phyloP scores from a whole-genome alignment of 192 early-diverging fungal species.

The Rhizoclosmatium sp. region DNA sequence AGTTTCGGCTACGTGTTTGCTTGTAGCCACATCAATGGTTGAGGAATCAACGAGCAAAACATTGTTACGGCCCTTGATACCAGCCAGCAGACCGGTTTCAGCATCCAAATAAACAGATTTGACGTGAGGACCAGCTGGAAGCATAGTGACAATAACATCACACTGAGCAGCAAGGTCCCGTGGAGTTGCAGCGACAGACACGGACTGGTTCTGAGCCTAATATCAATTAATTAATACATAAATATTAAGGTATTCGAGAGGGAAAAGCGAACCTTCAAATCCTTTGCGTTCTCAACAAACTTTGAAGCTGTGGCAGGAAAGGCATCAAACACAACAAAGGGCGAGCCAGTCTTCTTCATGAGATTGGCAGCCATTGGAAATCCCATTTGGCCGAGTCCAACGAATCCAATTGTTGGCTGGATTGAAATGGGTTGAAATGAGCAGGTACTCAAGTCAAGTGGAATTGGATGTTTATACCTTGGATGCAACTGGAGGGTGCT shows the following conservation, averaged over 20 bases:
- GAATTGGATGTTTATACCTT: too few relatives aligned
- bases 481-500: too few relatives aligned
- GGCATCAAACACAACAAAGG: slow-evolving; percentile 79
- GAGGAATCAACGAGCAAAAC: slow-evolving; percentile 83
- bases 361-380: slow-evolving; percentile 93
- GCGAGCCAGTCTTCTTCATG: slow-evolving; percentile 53
- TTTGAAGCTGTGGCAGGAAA: slow-evolving; percentile 60
- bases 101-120: slow-evolving; percentile 80
- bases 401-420: slow-evolving; percentile 72
- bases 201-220: slow-evolving; percentile 40
- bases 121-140: slow-evolving; percentile 87
- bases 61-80: slow-evolving; percentile 15
- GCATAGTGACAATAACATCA: slow-evolving; percentile 87
- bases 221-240: not conserved
- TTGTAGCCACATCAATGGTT: slow-evolving; percentile 88
- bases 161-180: slow-evolving; percentile 72
- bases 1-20: slow-evolving; percentile 71
- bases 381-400: slow-evolving; percentile 89
- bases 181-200: slow-evolving; percentile 67
- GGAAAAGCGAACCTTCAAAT: slow-evolving; percentile 44
- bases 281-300: slow-evolving; percentile 54
- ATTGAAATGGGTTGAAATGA: too few relatives aligned
- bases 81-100: slow-evolving; percentile 51
- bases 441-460: too few relatives aligned
- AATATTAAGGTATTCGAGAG: slow-evolving; percentile 1